Evolutionary conservation across 805 yeast species (phyloP), one percentile per base, ranked within the genome.

Genomic region (Brettanomyces nanus): DNA sequence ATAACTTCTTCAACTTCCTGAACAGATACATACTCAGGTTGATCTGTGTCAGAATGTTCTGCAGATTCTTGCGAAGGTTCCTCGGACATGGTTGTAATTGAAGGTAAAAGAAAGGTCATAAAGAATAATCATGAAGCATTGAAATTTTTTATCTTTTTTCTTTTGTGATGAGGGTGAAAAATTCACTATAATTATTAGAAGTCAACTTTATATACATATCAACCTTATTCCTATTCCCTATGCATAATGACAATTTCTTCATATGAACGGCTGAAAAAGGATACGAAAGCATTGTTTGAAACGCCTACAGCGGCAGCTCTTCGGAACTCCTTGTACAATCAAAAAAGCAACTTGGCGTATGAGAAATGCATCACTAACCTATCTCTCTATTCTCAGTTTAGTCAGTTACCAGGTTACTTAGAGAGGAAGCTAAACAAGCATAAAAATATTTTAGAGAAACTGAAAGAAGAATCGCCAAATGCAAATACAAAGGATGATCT

Each of bases 1-100:
- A 58, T 51, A 21, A 59, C 53, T 41, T 59, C 62, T 4, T 45
- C 61, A 19, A 56, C 61, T 38, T 59, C 63, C 39, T 54, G 55
- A 4, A 44, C 39, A 15, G 47, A 41, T 26, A 59, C 38, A 35
- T 40, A 53, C 32, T 54, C 59, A 13, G 51, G 53, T 18, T 42
- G 46, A 28, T 43, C 48, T 19, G 29, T 38, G 21, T 15, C n/a
- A n/a, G n/a, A n/a, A n/a, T n/a, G n/a, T n/a, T n/a, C 15, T 19
- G 29, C 39, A 7, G 11, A 23, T 20, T 18, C 27, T 22, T 28
- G 31, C n/a, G 14, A 19, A 7, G 11, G 33, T 31, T 31, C 33
- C 7, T 28, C 31, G n/a, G 31, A n/a, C 31, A 28, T 28, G n/a
- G n/a, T n/a, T n/a, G n/a, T n/a, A n/a, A n/a, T n/a, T n/a, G n/a